Evolutionary conservation across 2,329 filamentous ascomycete species (phyloP).

Genomic region (Aspergillus tubingensis): DNA sequence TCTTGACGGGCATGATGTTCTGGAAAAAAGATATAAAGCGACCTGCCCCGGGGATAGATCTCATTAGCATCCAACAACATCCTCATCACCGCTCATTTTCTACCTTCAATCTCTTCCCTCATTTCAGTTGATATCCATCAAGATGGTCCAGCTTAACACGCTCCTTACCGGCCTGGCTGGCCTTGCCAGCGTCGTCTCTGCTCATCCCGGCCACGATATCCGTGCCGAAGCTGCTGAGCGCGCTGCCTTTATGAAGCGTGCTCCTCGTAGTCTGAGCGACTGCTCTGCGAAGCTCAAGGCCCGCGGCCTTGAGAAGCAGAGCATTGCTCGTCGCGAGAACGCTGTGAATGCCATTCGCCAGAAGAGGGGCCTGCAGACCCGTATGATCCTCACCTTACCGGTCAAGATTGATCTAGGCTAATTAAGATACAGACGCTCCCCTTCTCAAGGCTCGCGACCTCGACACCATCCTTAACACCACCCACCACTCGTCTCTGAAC

Average conservation of each 20-base stretch:
- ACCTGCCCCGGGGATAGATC: not conserved
- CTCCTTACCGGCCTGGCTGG: conserved; percentile 27
- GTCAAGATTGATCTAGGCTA: not conserved
- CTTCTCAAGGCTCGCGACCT: conserved; percentile 39
- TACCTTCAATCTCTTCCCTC: not conserved
- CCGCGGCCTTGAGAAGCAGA: conserved; percentile 50
- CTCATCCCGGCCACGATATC: conserved; percentile 55
- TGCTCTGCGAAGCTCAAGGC: conserved; percentile 52
- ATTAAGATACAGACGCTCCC: conserved; percentile 11
- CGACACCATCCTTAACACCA: conserved; percentile 36
- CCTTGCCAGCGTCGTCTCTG: conserved; percentile 32
- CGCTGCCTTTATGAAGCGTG: conserved; percentile 47
- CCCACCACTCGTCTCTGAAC: conserved; percentile 42
- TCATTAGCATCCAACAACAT: not conserved
- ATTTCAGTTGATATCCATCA: not conserved
- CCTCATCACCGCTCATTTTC: not conserved
- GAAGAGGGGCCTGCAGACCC: conserved; percentile 39
- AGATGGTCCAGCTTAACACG: conserved; percentile 23
- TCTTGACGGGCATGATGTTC: not conserved
- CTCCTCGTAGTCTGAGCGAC: conserved; percentile 48
- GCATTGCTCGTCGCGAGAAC: conserved; percentile 48
- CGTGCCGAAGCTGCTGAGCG: conserved; percentile 54
- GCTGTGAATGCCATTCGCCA: conserved; percentile 46
- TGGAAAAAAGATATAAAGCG: not conserved
- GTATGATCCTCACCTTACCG: conserved; percentile 17